Conservation (phyloP, 352 stramenopile species). For the Globisporangium polare region DNA sequence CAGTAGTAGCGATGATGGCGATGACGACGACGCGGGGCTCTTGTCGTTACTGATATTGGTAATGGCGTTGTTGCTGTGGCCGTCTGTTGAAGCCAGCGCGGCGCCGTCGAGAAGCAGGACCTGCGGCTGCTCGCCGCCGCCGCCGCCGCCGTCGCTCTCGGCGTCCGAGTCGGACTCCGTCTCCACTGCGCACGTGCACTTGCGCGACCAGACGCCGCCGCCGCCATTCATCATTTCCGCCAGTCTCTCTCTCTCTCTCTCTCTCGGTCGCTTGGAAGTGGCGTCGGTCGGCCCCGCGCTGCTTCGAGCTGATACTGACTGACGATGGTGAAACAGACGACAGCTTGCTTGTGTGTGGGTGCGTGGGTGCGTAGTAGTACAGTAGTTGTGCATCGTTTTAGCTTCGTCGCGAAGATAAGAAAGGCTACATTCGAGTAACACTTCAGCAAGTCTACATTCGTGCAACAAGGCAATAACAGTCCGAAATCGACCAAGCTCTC, state of each 20-base stretch:
- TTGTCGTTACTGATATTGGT: neutral
- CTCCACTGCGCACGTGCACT: constrained; percentile 69
- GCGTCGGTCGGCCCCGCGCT: neutral
- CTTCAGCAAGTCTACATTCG: no score
- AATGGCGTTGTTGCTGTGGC: neutral
- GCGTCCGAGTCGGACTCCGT: constrained; percentile 71
- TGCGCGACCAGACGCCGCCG: constrained; percentile 25
- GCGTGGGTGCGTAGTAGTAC: no score
- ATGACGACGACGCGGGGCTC: constrained; percentile 1
- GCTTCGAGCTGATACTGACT: neutral
- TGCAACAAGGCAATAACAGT: no score
- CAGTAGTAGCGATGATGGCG: constrained; percentile 4
- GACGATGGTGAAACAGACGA: no score
- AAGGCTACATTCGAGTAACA: no score
- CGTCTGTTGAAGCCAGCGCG: neutral
- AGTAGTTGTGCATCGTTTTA: no score
- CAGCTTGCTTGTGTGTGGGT: no score
- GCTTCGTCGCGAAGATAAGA: no score
- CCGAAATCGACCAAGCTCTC: no score
- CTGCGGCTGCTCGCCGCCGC: constrained; percentile 26
- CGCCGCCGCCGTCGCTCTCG: constrained; percentile 41
- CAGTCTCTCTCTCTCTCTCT: neutral
- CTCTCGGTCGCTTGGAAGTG: neutral
- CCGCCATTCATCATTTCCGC: neutral
- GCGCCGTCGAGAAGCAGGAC: constrained; percentile 2